Conservation (phyloP, 2,329 filamentous ascomycete species). For the Neoascochyta sp. region DNA sequence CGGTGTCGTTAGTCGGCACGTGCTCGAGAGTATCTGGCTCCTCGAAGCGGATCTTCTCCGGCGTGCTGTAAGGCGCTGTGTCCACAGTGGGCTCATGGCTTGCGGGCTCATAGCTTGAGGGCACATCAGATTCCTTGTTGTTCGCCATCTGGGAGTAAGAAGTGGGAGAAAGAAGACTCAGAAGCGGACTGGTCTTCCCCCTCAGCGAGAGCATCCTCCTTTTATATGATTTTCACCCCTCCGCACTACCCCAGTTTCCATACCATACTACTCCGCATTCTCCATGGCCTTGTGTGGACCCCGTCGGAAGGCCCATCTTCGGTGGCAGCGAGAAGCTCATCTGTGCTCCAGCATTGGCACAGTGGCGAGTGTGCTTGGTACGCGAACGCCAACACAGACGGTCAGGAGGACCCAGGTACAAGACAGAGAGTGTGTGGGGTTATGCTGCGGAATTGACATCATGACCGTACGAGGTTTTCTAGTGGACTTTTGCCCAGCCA, state of each 20-base stretch:
- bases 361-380: constrained; percentile 2
- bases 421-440: neutral
- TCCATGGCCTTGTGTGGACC: no score
- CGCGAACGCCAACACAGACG: no score
- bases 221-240: constrained; percentile 1
- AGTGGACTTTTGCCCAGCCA: constrained; percentile 1
- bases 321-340: neutral
- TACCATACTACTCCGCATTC: constrained; percentile 1
- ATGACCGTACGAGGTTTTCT: constrained; percentile 1
- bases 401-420: neutral
- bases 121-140: no score
- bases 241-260: constrained; percentile 4
- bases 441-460: constrained; percentile 1
- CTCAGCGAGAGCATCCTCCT: no score
- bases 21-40: constrained; percentile 1
- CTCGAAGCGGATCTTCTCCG: no score
- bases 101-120: no score
- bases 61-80: no score
- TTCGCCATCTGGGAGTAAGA: no score
- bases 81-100: no score
- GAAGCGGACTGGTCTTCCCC: no score
- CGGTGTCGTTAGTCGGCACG: constrained; percentile 2
- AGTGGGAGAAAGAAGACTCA: no score
- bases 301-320: no score
- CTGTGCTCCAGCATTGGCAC: constrained; percentile 1